Evolutionary conservation across 1,284 basidiomycete genomes (phyloP).

Genomic region (Pseudozyma hubeiensis): DNA sequence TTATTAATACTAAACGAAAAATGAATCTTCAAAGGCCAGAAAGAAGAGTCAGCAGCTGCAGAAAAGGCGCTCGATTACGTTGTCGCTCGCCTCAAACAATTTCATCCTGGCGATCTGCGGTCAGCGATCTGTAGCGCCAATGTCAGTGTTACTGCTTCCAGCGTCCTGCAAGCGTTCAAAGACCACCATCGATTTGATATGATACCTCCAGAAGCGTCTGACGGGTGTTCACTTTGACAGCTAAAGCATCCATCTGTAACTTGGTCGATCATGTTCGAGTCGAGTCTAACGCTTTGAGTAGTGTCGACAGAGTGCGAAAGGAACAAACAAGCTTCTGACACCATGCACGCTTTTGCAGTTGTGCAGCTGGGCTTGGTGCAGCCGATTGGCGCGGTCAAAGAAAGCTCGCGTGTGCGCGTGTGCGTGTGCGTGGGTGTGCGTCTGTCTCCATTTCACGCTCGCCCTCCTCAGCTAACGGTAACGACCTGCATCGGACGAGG

Average conservation of each 20-base stretch:
- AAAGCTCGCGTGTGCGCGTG: not conserved
- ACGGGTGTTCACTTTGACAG: no score
- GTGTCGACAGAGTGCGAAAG: no score
- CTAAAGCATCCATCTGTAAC: no score
- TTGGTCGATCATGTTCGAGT: no score
- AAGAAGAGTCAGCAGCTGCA: constrained; percentile 1
- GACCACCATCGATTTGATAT: no score
- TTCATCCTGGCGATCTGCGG: constrained; percentile 1
- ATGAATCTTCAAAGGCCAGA: not conserved
- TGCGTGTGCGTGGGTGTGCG: not conserved
- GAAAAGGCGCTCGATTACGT: constrained; percentile 8
- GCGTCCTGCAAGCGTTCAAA: no score
- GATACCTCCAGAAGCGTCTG: no score
- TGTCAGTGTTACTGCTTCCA: not conserved
- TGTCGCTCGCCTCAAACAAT: not conserved
- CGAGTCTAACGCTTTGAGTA: no score
- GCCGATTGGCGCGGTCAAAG: not conserved
- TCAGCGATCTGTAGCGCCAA: constrained; percentile 25
- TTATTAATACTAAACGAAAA: not conserved
- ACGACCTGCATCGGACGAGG: no score
- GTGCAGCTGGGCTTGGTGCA: not conserved
- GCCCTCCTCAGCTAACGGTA: no score
- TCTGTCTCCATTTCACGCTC: not conserved
- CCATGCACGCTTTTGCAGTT: constrained; percentile 1
- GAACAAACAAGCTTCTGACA: not conserved